These are phyloP conservation scores for Apiotrichum montevideense DNA, from an alignment of 1,284 basidiomycete species.

Conservation along the genomic window DNA sequence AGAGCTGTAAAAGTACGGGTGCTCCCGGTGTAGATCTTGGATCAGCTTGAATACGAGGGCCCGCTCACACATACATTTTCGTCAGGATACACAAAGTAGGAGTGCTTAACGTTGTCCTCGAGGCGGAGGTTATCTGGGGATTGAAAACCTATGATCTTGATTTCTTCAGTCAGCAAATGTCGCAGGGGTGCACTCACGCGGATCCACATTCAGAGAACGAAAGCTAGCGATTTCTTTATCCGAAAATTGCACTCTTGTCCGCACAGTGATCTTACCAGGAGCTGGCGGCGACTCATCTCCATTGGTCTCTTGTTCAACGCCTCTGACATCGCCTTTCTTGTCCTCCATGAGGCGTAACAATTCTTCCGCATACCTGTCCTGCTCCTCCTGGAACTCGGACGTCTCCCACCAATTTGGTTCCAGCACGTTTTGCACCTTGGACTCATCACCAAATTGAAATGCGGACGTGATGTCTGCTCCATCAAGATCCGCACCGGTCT, in stretches of 20 bases:
- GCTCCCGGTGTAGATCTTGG: constrained; percentile 64
- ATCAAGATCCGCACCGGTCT: constrained; percentile 41
- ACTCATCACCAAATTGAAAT: constrained; percentile 42
- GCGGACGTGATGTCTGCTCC: constrained; percentile 38
- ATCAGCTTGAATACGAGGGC: constrained; percentile 39
- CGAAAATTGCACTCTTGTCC: constrained; percentile 66
- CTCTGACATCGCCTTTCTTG: constrained; percentile 11
- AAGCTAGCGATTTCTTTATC: constrained; percentile 76
- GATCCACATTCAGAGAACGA: constrained; percentile 62
- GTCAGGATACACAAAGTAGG: constrained; percentile 86
- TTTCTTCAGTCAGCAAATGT: constrained; percentile 32
- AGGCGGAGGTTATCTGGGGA: constrained; percentile 62
- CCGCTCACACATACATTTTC: constrained; percentile 58
- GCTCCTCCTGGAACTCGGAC: constrained; percentile 19
- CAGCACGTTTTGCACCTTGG: constrained; percentile 35
- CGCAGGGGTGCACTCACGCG: constrained; percentile 52
- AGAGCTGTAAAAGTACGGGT: constrained; percentile 86
- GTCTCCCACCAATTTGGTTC: constrained; percentile 43
- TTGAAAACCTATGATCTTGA: constrained; percentile 91
- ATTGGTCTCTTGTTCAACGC: background rate
- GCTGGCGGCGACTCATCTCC: background rate
- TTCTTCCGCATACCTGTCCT: constrained; percentile 27
- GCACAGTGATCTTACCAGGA: background rate
- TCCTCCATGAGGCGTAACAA: constrained; percentile 9
- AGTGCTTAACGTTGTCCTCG: constrained; percentile 87